Conservation (phyloP, 371 early-diverging fungal species). For the Phascolomyces articulosus region DNA sequence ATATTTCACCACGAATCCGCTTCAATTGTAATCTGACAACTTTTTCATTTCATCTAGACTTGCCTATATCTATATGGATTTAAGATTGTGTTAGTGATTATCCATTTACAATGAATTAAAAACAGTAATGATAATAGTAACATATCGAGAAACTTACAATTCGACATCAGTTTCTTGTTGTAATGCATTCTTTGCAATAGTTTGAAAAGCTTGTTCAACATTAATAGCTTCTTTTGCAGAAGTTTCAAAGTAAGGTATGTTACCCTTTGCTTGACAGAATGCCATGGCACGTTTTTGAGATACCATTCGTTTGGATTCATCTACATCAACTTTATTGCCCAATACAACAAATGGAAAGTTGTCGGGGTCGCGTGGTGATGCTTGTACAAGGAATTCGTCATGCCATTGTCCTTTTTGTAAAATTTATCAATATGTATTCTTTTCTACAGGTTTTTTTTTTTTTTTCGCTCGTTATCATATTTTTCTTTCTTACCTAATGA, state of each 20-base stretch:
- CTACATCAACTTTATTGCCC: constrained; percentile 98
- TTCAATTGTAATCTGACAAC: too few relatives aligned
- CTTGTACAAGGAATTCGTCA: constrained; percentile 96
- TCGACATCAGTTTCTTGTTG: constrained; percentile 91
- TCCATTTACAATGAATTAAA: too few relatives aligned
- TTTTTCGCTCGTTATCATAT: too few relatives aligned
- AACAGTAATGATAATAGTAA: too few relatives aligned
- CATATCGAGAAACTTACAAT: constrained; percentile 67
- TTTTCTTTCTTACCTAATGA: constrained; percentile 67
- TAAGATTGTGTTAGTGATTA: too few relatives aligned
- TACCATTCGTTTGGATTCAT: constrained; percentile 91
- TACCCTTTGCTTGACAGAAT: constrained; percentile 96
- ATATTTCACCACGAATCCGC: too few relatives aligned
- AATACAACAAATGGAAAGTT: constrained; percentile 97
- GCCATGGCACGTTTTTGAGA: constrained; percentile 93
- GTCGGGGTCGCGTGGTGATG: constrained; percentile 92
- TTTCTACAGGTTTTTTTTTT: too few relatives aligned
- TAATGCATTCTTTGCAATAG: constrained; percentile 93
- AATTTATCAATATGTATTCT: too few relatives aligned
- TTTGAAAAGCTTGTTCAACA: constrained; percentile 95
- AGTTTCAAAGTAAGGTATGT: constrained; percentile 96
- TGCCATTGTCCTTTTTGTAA: constrained; percentile 79
- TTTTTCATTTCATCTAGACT: not conserved
- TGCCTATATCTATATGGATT: too few relatives aligned
- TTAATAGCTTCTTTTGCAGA: constrained; percentile 97